A percentile compares a stretch with the other conserved stretches of the same genome.
Evolutionary conservation across 805 yeast genomes (phyloP).

Genomic region (Jamesozyma rosinii): DNA sequence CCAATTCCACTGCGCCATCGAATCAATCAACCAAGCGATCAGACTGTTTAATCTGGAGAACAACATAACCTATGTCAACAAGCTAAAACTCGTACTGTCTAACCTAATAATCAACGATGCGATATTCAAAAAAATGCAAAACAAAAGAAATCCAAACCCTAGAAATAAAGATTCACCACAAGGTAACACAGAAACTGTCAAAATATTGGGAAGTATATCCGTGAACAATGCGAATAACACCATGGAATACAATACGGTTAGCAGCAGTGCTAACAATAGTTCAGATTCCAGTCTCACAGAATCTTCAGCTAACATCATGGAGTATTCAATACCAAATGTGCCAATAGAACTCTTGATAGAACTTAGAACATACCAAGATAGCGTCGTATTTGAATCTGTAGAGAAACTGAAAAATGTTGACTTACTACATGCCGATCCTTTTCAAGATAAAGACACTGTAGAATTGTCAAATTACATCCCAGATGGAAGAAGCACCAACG

Average conservation of each 20-base stretch:
- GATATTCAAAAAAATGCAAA: slow-evolving; percentile 1
- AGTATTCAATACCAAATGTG: slow-evolving; percentile 14
- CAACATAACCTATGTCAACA: neutral
- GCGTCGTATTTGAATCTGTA: slow-evolving; percentile 8
- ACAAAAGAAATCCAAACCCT: neutral
- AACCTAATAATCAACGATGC: slow-evolving; percentile 3
- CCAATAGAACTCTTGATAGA: slow-evolving; percentile 18
- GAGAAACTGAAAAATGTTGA: slow-evolving; percentile 4
- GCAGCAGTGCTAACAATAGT: neutral
- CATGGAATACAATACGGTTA: neutral
- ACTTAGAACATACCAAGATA: slow-evolving; percentile 13
- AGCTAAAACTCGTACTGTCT: slow-evolving; percentile 4
- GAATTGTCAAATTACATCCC: neutral
- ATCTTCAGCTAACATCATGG: neutral
- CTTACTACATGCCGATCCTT: neutral
- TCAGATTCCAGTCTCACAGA: neutral
- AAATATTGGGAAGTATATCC: neutral
- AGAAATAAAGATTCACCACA: neutral
- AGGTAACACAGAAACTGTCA: neutral
- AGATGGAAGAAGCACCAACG: no score
- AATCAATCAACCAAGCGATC: slow-evolving; percentile 15
- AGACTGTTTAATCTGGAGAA: slow-evolving; percentile 13
- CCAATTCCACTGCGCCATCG: slow-evolving; percentile 14
- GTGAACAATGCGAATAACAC: neutral
- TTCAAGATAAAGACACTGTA: neutral